Evolutionary conservation across 129 eudicot genomes (phyloP), one percentile per base, ranked within the genome.

Genomic region (Helianthus tuberosus): DNA sequence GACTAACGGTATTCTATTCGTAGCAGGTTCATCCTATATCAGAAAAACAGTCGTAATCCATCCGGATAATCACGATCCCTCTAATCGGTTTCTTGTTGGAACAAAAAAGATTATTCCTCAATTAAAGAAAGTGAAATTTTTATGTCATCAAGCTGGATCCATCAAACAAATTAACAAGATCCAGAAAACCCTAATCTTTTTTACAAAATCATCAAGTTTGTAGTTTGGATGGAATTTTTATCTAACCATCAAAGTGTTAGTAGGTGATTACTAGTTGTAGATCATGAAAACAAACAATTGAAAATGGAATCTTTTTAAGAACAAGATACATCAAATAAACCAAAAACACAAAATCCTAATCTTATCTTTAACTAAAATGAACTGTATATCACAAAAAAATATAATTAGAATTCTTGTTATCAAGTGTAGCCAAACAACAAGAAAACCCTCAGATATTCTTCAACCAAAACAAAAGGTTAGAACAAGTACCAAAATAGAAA

Each of bases 401-500:
- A n/a, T 25, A 23, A 48, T n/a, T 6, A 47, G 3, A 23, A 11
- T 47, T 23, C 12, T 46, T 16, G 53, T 73, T 38, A 25, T 41
- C n/a, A 54, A 39, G 66, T 20, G 29, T 54, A 47, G 53, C 44
- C 36, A 55, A 66, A 43, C 67, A 66, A 53, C 55, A 12, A 16
- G 12, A 41, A 64, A 38, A 36, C 53, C 71, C 74, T 8, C 12
- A 55, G 23, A 20, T 20, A 55, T 55, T 71, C 41, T 57, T 39
- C 11, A 51, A 69, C 64, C 50, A 55, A 71, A 71, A 58, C 66
- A 71, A 17, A 59, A 23, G 64, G 23, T 38, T 71, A 54, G 20
- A 12, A 12, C 20, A 43, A 38, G 66, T 55, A 71, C 66, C 52
- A 41, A 71, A 71, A 50, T 54, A 71, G 75, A 55, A 71, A 71